These are phyloP conservation scores for Rhizopogon vesiculosus DNA, from an alignment of 768 basidiomycete species.

Conservation along the genomic window DNA sequence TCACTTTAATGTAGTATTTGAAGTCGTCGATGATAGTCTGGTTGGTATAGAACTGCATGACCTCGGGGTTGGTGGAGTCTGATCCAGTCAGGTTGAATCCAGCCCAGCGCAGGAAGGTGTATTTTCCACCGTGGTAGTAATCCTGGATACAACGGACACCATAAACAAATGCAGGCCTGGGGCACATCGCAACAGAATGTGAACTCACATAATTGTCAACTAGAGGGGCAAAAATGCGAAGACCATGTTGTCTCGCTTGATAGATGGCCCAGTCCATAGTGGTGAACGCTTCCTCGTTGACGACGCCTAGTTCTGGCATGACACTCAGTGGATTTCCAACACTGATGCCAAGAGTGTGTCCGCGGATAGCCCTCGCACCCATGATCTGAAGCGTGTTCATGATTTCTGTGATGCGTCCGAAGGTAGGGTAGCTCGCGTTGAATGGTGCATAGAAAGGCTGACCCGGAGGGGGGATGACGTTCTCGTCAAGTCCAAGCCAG, in stretches of 20 bases:
- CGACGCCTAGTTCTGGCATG: slow-evolving; percentile 19
- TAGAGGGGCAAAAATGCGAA: slow-evolving; percentile 13
- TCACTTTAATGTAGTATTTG: slow-evolving; percentile 37
- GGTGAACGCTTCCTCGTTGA: slow-evolving; percentile 22
- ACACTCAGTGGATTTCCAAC: slow-evolving; percentile 23
- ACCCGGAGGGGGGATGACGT: slow-evolving; percentile 15
- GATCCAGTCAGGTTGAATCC: slow-evolving; percentile 15
- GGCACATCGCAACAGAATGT: background rate
- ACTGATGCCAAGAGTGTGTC: slow-evolving; percentile 25
- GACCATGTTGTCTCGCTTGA: slow-evolving; percentile 6
- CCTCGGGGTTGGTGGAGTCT: slow-evolving; percentile 18
- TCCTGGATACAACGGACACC: slow-evolving; percentile 4
- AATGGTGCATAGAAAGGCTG: background rate
- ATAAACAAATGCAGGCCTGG: background rate
- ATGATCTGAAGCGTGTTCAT: slow-evolving; percentile 12
- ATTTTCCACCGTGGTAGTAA: slow-evolving; percentile 25
- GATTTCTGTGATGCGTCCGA: slow-evolving; percentile 6
- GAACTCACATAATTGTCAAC: slow-evolving; percentile 16
- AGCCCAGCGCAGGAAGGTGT: slow-evolving; percentile 22
- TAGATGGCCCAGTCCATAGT: slow-evolving; percentile 25
- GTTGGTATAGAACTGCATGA: slow-evolving; percentile 41
- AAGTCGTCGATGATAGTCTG: slow-evolving; percentile 41
- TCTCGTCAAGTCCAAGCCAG: slow-evolving; percentile 31
- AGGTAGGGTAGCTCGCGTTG: slow-evolving; percentile 7
- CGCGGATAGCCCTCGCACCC: slow-evolving; percentile 19